Evolutionary conservation across 2,329 filamentous ascomycete genomes (phyloP).

Genomic region (Penicillium sp.): DNA sequence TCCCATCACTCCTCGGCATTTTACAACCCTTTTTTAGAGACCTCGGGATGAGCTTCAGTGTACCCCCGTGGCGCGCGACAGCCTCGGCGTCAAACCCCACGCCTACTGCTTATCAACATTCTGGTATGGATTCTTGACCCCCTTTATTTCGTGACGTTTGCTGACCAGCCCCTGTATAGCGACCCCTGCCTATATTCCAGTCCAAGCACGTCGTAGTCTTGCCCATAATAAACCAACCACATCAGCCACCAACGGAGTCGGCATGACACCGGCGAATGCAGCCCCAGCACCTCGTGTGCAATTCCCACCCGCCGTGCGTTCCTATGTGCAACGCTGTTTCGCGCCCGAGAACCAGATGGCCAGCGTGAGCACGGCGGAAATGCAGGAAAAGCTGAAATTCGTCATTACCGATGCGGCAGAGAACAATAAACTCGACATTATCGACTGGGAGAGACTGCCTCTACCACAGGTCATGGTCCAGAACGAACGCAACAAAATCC

Average conservation of each 20-base stretch:
- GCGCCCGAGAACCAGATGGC: slow-evolving; percentile 64
- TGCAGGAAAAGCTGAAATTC: slow-evolving; percentile 78
- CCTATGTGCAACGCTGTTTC: slow-evolving; percentile 87
- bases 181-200: slow-evolving; percentile 57
- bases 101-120: slow-evolving; percentile 26
- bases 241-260: slow-evolving; percentile 19
- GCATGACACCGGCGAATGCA: slow-evolving; percentile 33
- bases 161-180: slow-evolving; percentile 22
- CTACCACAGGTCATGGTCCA: slow-evolving; percentile 80
- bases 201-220: slow-evolving; percentile 60
- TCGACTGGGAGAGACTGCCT: slow-evolving; percentile 79
- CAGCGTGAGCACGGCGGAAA: slow-evolving; percentile 61
- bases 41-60: slow-evolving; percentile 36
- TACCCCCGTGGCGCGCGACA: slow-evolving; percentile 39
- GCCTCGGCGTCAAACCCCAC: slow-evolving; percentile 28
- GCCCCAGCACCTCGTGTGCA: slow-evolving; percentile 55
- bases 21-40: slow-evolving; percentile 16
- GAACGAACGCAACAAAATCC: slow-evolving; percentile 57
- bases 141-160: background rate
- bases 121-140: slow-evolving; percentile 27
- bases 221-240: slow-evolving; percentile 36
- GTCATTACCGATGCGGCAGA: slow-evolving; percentile 81
- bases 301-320: slow-evolving; percentile 77
- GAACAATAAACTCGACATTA: slow-evolving; percentile 62
- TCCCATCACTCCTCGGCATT: slow-evolving; percentile 10